Percentiles rank a stretch among this genome's conserved stretches.
Evolutionary conservation across 1,284 basidiomycete genomes (phyloP).

Genomic region (Moesziomyces sp.): DNA sequence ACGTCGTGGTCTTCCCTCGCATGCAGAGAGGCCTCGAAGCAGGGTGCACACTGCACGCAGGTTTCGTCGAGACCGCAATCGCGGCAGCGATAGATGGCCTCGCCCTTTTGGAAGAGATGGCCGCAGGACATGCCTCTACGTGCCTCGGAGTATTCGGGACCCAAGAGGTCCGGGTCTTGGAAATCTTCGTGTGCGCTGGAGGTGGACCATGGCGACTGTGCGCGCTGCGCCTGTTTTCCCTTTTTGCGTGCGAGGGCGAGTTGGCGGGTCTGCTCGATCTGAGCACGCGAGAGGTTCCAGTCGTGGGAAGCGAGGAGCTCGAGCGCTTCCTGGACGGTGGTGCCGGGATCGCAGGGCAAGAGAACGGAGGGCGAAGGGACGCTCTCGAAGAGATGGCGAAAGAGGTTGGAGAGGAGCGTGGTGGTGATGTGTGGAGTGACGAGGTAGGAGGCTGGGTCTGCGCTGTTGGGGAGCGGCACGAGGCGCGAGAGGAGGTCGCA

Average conservation of each 20-base stretch:
- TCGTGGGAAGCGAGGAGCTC: slow-evolving; percentile 39
- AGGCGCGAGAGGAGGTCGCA: slow-evolving; percentile 38
- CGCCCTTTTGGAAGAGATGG: slow-evolving; percentile 67
- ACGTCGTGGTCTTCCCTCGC: slow-evolving; percentile 61
- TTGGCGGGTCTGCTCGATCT: slow-evolving; percentile 48
- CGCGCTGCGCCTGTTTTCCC: slow-evolving; percentile 46
- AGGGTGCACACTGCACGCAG: slow-evolving; percentile 65
- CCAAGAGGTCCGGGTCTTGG: slow-evolving; percentile 36
- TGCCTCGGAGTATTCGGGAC: slow-evolving; percentile 62
- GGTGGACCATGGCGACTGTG: slow-evolving; percentile 31
- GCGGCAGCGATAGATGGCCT: slow-evolving; percentile 67
- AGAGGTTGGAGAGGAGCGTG: slow-evolving; percentile 27
- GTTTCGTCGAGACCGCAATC: slow-evolving; percentile 67
- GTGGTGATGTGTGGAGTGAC: slow-evolving; percentile 27
- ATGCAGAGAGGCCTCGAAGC: slow-evolving; percentile 64
- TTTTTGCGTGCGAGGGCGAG: slow-evolving; percentile 47
- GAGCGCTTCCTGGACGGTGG: slow-evolving; percentile 36
- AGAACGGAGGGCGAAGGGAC: slow-evolving; percentile 40
- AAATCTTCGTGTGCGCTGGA: slow-evolving; percentile 35
- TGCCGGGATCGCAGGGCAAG: slow-evolving; percentile 43
- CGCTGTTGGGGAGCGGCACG: slow-evolving; percentile 29
- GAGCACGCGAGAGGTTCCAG: slow-evolving; percentile 55
- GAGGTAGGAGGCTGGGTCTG: slow-evolving; percentile 27
- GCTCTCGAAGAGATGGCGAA: slow-evolving; percentile 30
- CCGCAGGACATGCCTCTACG: slow-evolving; percentile 66